A percentile compares a stretch with the other conserved stretches of the same genome.
Evolutionary conservation across 208 protist genomes (phyloP).

Genomic region (Leishmania turanica): DNA sequence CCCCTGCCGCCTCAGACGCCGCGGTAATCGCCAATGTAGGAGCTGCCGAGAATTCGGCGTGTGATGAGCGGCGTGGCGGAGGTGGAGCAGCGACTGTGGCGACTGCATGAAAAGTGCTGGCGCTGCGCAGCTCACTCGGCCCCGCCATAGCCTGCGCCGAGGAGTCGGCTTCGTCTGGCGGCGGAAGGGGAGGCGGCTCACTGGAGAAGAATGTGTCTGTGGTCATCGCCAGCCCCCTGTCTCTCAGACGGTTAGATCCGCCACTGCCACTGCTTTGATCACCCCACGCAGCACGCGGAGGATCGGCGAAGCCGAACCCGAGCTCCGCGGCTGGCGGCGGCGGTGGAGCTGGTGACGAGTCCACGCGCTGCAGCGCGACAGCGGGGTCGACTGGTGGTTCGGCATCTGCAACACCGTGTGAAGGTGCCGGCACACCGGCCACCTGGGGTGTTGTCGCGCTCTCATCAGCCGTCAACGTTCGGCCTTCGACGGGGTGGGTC

Average conservation of each 20-base stretch:
- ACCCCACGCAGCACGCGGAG: slow-evolving; percentile 4
- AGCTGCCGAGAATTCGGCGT: neutral
- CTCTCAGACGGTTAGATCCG: neutral
- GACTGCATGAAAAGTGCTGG: neutral
- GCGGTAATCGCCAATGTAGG: neutral
- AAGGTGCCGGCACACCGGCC: no score
- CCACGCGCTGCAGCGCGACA: neutral
- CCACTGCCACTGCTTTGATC: neutral
- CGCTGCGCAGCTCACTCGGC: neutral
- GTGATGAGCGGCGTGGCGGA: neutral
- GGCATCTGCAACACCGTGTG: neutral
- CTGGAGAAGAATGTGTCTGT: slow-evolving; percentile 2
- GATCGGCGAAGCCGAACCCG: slow-evolving; percentile 19
- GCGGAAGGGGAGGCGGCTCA: slow-evolving; percentile 27
- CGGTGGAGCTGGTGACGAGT: neutral
- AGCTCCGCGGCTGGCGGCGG: neutral
- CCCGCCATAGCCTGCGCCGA: neutral
- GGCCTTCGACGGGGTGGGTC: neutral
- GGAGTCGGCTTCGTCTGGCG: slow-evolving; percentile 6
- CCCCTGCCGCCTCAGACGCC: slow-evolving; percentile 14
- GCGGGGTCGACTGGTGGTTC: neutral
- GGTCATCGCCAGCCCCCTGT: neutral
- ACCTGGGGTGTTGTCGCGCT: neutral
- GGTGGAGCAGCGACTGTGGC: neutral
- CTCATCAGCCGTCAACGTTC: neutral